Conservation (phyloP, 495 filamentous ascomycete species). For the Emericellopsis terricola region DNA sequence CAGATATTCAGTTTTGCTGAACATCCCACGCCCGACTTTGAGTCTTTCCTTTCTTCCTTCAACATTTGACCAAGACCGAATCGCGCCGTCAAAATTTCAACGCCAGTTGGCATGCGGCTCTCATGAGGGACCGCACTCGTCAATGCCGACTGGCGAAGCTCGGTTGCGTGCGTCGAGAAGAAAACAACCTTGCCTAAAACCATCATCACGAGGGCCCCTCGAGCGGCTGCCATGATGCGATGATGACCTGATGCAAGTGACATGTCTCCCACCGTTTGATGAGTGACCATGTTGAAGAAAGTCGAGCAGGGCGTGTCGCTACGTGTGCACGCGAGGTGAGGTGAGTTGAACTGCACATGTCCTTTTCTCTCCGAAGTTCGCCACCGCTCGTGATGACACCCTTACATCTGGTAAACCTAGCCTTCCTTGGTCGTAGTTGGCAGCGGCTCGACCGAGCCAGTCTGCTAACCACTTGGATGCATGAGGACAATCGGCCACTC, state of each 20-base stretch:
- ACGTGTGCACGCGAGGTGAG: neutral
- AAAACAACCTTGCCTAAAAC: constrained; percentile 71
- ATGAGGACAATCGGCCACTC: constrained; percentile 1
- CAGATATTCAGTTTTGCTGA: neutral
- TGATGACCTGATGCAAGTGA: constrained; percentile 67
- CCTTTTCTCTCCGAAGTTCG: neutral
- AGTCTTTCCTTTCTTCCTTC: neutral
- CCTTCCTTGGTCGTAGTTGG: constrained; percentile 1
- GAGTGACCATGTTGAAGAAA: no score
- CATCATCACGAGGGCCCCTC: constrained; percentile 82
- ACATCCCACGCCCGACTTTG: neutral
- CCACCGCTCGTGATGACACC: constrained; percentile 1
- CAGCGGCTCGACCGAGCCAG: neutral
- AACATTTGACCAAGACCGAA: constrained; percentile 2
- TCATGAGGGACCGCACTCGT: no score
- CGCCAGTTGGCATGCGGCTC: no score
- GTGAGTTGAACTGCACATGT: neutral
- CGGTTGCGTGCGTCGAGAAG: no score
- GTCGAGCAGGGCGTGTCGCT: no score
- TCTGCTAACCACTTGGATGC: constrained; percentile 2
- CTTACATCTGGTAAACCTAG: constrained; percentile 4
- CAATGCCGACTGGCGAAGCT: no score
- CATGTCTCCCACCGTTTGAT: neutral
- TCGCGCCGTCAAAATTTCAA: no score
- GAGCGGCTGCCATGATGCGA: constrained; percentile 71